These are phyloP conservation scores for Trichosporon inkin DNA, from an alignment of 1,284 basidiomycete species.

Conservation along the genomic window DNA sequence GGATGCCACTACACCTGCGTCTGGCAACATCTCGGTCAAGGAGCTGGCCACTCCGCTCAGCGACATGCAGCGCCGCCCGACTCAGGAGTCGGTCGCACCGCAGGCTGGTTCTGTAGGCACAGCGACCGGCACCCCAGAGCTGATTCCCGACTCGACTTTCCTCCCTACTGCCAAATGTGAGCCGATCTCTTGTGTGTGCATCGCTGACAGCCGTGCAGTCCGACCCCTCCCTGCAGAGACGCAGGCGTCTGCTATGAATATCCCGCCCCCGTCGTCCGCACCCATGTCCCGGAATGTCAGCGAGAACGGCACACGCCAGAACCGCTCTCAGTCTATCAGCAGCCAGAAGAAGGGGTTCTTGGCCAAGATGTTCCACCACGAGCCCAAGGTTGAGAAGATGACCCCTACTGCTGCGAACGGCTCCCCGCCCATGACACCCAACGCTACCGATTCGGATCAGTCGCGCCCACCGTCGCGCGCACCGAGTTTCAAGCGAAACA, in stretches of 20 bases:
- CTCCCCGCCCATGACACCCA: slow-evolving; percentile 41
- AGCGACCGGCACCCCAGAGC: slow-evolving; percentile 14
- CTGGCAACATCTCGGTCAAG: slow-evolving; percentile 18
- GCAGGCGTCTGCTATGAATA: slow-evolving; percentile 32
- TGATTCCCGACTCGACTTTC: slow-evolving; percentile 31
- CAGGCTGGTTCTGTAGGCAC: slow-evolving; percentile 12
- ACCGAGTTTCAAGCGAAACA: slow-evolving; percentile 30
- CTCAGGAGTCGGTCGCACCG: slow-evolving; percentile 13
- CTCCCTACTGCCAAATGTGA: slow-evolving; percentile 37
- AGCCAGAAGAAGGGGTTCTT: slow-evolving; percentile 49
- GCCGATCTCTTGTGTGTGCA: slow-evolving; percentile 1
- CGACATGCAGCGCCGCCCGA: slow-evolving; percentile 10
- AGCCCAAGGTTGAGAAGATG: slow-evolving; percentile 35
- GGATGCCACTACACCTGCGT: slow-evolving; percentile 8
- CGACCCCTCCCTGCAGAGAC: slow-evolving; percentile 38
- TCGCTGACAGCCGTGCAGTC: slow-evolving; percentile 26
- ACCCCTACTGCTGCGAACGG: slow-evolving; percentile 25
- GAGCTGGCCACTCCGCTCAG: slow-evolving; percentile 14
- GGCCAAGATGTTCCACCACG: slow-evolving; percentile 49
- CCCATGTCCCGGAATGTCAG: slow-evolving; percentile 42
- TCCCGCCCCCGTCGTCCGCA: slow-evolving; percentile 36
- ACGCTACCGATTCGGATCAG: slow-evolving; percentile 34
- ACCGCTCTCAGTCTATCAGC: slow-evolving; percentile 24
- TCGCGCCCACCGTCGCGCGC: slow-evolving; percentile 38
- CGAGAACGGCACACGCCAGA: slow-evolving; percentile 22